Evolutionary conservation across 2,329 filamentous ascomycete genomes (phyloP).

Genomic region (Karstenula rhodostoma): DNA sequence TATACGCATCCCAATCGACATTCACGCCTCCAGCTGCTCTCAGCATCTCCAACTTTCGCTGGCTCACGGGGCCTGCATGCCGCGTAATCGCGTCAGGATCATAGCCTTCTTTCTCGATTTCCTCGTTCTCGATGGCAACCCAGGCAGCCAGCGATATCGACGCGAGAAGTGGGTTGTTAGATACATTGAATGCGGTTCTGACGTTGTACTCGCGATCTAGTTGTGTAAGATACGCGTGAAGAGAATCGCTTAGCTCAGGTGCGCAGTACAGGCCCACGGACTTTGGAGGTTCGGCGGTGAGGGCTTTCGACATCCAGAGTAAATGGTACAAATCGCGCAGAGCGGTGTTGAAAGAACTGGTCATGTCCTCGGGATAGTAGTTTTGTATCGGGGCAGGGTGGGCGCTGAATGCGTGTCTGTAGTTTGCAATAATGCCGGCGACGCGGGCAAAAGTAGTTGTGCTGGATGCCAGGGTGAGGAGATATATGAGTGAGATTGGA

Average conservation of each 20-base stretch:
- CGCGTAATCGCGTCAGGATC: slow-evolving; percentile 33
- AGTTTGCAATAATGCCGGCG: slow-evolving; percentile 72
- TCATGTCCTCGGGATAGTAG: slow-evolving; percentile 40
- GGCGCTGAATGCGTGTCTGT: slow-evolving; percentile 77
- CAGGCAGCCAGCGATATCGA: slow-evolving; percentile 59
- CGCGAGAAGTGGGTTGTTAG: slow-evolving; percentile 55
- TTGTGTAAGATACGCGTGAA: slow-evolving; percentile 53
- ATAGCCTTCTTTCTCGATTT: slow-evolving; percentile 33
- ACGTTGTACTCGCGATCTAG: slow-evolving; percentile 51
- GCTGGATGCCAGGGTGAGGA: slow-evolving; percentile 71
- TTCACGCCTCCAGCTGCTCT: slow-evolving; percentile 70
- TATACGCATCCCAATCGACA: slow-evolving; percentile 77
- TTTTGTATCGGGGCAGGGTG: slow-evolving; percentile 58
- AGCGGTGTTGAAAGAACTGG: slow-evolving; percentile 78
- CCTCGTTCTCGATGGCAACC: slow-evolving; percentile 57
- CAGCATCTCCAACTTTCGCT: slow-evolving; percentile 69
- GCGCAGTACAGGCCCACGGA: slow-evolving; percentile 63
- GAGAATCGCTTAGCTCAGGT: slow-evolving; percentile 52
- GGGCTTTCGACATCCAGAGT: slow-evolving; percentile 78
- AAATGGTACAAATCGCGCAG: slow-evolving; percentile 89
- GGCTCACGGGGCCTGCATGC: slow-evolving; percentile 68
- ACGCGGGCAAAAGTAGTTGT: slow-evolving; percentile 72
- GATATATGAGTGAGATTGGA: slow-evolving; percentile 72
- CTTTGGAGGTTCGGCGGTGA: slow-evolving; percentile 62
- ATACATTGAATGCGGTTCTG: slow-evolving; percentile 56